Conservation (phyloP, 2,329 filamentous ascomycete genomes). For the Onygenales sp. region DNA sequence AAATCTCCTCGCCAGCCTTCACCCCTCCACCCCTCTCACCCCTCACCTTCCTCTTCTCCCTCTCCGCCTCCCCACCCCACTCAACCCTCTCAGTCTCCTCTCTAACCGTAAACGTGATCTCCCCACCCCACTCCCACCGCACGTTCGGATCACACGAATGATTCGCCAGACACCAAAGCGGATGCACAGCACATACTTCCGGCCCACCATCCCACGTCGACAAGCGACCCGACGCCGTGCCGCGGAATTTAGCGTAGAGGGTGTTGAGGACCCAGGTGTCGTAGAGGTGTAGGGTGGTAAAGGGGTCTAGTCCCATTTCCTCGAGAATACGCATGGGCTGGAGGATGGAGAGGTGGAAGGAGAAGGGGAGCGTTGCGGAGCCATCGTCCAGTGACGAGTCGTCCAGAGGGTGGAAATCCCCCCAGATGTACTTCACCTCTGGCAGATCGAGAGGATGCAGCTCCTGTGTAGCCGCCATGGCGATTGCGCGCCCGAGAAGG, state of each 20-base stretch:
- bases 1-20: constrained; percentile 68
- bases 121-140: constrained; percentile 74
- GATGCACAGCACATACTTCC: constrained; percentile 87
- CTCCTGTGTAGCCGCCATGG: constrained; percentile 51
- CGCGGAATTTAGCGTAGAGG: constrained; percentile 84
- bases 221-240: constrained; percentile 79
- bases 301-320: constrained; percentile 55
- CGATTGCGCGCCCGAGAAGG: constrained; percentile 48
- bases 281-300: constrained; percentile 33
- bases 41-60: constrained; percentile 12
- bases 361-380: constrained; percentile 47
- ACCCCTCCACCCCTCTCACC: constrained; percentile 54
- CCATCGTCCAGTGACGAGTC: constrained; percentile 17
- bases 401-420: constrained; percentile 44
- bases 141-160: constrained; percentile 96
- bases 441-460: constrained; percentile 50
- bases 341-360: constrained; percentile 50
- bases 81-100: constrained; percentile 24
- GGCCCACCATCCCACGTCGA: constrained; percentile 68
- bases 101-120: constrained; percentile 31
- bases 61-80: constrained; percentile 37
- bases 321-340: constrained; percentile 52
- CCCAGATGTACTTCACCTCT: constrained; percentile 57
- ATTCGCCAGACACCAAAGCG: constrained; percentile 92
- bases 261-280: constrained; percentile 68